Evolutionary conservation across 305 asterid genomes (phyloP).

Genomic region (Fraxinus latifolia): DNA sequence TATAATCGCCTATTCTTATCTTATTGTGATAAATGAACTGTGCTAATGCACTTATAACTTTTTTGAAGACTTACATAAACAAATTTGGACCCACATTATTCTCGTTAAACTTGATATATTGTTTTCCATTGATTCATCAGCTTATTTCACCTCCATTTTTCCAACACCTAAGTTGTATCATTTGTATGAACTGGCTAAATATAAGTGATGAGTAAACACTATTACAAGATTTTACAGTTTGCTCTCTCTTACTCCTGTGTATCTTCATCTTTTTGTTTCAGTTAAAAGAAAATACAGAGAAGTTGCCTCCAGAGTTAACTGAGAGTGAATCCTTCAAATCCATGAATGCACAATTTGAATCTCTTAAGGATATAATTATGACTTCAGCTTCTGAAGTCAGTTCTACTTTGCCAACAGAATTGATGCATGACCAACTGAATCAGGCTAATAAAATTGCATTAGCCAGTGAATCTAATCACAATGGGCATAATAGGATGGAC

Average conservation of each 20-base stretch:
- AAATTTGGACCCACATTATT: neutral
- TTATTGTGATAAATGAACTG: neutral
- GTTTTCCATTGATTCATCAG: neutral
- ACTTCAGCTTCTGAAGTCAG: slow-evolving; percentile 38
- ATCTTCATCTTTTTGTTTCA: slow-evolving; percentile 29
- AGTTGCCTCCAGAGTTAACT: slow-evolving; percentile 62
- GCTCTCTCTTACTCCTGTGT: neutral
- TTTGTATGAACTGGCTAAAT: neutral
- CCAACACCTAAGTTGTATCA: neutral
- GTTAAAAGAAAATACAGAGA: slow-evolving; percentile 65
- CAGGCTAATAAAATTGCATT: slow-evolving; percentile 24
- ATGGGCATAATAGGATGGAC: slow-evolving; percentile 29
- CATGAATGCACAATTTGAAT: slow-evolving; percentile 48
- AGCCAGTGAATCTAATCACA: slow-evolving; percentile 20
- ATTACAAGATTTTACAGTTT: neutral
- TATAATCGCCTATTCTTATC: neutral
- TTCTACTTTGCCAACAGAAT: slow-evolving; percentile 25
- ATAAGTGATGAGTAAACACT: neutral
- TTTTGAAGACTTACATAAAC: neutral
- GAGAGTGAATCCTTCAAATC: slow-evolving; percentile 47
- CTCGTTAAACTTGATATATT: neutral
- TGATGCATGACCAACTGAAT: slow-evolving; percentile 23
- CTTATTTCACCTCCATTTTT: neutral
- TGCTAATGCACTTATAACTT: neutral
- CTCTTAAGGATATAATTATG: slow-evolving; percentile 41